Evolutionary conservation across 73 alveolate genomes (phyloP).

Genomic region (Tetrahymena borealis): DNA sequence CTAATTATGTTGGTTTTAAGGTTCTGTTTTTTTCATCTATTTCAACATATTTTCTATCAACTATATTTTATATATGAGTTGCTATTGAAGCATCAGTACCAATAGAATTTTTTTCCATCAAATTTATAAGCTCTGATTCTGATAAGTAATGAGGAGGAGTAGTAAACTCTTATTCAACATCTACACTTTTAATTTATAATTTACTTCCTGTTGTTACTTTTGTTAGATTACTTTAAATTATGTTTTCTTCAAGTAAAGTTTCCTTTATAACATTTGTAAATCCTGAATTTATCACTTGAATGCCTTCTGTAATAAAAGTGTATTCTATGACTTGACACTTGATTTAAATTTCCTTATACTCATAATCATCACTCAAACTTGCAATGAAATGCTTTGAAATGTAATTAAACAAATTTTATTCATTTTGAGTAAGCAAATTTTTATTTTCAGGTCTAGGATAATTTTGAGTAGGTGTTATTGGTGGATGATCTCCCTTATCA

Average conservation of each 20-base stretch:
- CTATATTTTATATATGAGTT: slow-evolving; percentile 97
- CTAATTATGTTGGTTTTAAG: slow-evolving; percentile 94
- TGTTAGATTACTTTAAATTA: neutral
- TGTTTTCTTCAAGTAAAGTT: neutral
- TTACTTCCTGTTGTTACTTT: slow-evolving; percentile 6
- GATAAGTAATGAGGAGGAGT: slow-evolving; percentile 96
- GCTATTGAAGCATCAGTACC: slow-evolving; percentile 99
- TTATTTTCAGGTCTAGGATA: slow-evolving; percentile 71
- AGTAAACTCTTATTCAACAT: slow-evolving; percentile 66
- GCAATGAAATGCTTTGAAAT: slow-evolving; percentile 96
- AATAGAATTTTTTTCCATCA: slow-evolving; percentile 98
- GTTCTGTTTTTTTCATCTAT: slow-evolving; percentile 84
- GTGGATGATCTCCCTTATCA: slow-evolving; percentile 99
- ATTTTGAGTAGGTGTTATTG: slow-evolving; percentile 97
- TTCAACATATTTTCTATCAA: slow-evolving; percentile 96
- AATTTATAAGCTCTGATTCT: slow-evolving; percentile 92
- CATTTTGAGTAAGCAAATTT: neutral
- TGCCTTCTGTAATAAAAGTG: slow-evolving; percentile 72
- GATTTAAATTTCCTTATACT: slow-evolving; percentile 72
- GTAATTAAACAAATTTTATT: slow-evolving; percentile 38
- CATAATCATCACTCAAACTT: slow-evolving; percentile 84
- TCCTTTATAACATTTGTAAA: slow-evolving; percentile 52
- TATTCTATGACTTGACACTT: slow-evolving; percentile 65
- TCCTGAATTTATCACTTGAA: slow-evolving; percentile 72
- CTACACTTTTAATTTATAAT: slow-evolving; percentile 14